These are phyloP conservation scores for Calocybe cyanea DNA, from an alignment of 768 basidiomycete species.

Conservation along the genomic window DNA sequence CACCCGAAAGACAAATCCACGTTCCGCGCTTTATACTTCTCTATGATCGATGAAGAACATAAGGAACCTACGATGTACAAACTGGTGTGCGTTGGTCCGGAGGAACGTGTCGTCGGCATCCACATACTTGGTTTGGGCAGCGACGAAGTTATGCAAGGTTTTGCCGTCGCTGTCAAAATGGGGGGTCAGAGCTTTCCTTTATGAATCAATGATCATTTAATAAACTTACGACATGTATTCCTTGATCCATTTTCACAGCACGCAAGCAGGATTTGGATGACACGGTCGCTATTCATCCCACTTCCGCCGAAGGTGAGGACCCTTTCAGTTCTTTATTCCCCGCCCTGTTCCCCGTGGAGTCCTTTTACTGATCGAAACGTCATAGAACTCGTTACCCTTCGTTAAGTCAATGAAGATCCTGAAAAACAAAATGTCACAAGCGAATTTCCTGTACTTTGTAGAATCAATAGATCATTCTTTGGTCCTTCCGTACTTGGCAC, in stretches of 20 bases:
- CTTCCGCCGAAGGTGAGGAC: slow-evolving; percentile 69
- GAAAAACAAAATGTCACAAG: neutral
- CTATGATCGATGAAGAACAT: slow-evolving; percentile 84
- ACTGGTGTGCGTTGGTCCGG: slow-evolving; percentile 78
- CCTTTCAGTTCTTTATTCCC: neutral
- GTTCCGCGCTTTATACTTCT: slow-evolving; percentile 87
- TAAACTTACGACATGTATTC: neutral
- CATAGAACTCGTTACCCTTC: slow-evolving; percentile 51
- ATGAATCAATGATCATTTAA: neutral
- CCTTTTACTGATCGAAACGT: slow-evolving; percentile 14
- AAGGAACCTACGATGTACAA: slow-evolving; percentile 97
- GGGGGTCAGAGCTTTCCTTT: slow-evolving; percentile 40
- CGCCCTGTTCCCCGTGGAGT: too few relatives aligned
- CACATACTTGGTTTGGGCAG: slow-evolving; percentile 91
- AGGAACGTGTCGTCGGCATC: slow-evolving; percentile 94
- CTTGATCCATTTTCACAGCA: slow-evolving; percentile 34
- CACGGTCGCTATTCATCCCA: slow-evolving; percentile 91
- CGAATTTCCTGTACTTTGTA: slow-evolving; percentile 5
- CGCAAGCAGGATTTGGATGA: slow-evolving; percentile 81
- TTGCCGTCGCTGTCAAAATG: slow-evolving; percentile 98
- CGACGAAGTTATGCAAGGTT: slow-evolving; percentile 95
- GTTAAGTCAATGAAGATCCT: slow-evolving; percentile 15
- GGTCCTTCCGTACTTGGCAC: neutral
- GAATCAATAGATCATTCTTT: neutral
- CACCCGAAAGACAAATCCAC: slow-evolving; percentile 62